Evolutionary conservation across 345 rosid genomes (phyloP).

Genomic region (Heritiera fomes): DNA sequence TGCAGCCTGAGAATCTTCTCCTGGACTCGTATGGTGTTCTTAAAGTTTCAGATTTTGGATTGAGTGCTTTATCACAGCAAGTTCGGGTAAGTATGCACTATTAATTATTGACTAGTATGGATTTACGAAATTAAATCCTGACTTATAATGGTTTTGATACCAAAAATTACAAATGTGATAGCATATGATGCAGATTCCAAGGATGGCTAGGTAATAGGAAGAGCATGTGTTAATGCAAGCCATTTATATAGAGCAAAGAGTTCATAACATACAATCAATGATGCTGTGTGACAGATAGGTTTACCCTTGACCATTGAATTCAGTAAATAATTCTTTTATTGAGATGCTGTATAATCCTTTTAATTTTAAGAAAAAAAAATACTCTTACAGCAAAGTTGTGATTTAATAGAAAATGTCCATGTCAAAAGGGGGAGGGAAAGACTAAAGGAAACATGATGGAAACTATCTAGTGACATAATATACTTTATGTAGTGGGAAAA

Average conservation of each 20-base stretch:
- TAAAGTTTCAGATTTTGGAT: conserved; percentile 91
- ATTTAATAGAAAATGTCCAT: neutral
- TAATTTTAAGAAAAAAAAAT: neutral
- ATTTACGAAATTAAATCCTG: conserved; percentile 2
- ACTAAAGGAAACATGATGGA: neutral
- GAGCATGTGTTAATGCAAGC: neutral
- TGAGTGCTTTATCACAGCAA: conserved; percentile 87
- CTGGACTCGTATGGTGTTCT: conserved; percentile 67
- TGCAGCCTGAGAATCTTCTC: conserved; percentile 96
- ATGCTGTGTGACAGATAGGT: neutral
- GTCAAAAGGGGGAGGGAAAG: neutral
- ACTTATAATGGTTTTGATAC: neutral
- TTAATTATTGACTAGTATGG: neutral
- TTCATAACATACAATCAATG: neutral
- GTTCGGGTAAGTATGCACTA: conserved; percentile 51
- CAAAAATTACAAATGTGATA: neutral
- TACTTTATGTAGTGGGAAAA: neutral
- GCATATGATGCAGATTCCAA: neutral
- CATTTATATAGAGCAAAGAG: neutral
- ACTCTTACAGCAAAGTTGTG: neutral
- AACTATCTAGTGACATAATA: neutral
- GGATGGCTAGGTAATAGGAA: neutral
- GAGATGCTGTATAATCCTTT: neutral
- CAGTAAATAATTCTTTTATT: neutral
- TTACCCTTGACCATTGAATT: neutral